phyloP scores from a whole-genome alignment of 2,329 filamentous ascomycete species.

The Scedosporium minutisporum region DNA sequence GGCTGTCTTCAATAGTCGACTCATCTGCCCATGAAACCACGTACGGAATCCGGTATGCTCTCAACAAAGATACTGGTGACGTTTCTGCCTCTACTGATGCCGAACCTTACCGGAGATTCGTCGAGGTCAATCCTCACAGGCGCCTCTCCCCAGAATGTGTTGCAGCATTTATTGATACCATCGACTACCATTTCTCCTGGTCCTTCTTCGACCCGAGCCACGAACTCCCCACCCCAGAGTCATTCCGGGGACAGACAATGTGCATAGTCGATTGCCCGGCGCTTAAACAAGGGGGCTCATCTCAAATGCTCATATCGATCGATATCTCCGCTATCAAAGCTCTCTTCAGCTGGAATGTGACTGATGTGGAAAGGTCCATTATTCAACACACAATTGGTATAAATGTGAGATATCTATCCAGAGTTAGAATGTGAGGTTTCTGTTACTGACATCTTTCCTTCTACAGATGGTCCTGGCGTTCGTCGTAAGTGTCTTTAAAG shows the following conservation, averaged over 20 bases:
- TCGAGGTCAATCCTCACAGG: not conserved
- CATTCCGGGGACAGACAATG: not conserved
- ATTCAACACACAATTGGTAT: conserved; percentile 2
- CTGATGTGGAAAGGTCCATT: not conserved
- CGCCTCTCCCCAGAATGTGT: not conserved
- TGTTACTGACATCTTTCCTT: not conserved
- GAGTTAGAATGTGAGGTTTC: not conserved
- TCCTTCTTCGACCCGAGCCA: not conserved
- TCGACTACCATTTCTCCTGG: conserved; percentile 2
- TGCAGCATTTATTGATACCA: not conserved
- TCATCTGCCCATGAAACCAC: conserved; percentile 1
- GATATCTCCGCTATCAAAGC: not conserved
- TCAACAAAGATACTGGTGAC: not conserved
- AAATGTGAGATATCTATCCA: not conserved
- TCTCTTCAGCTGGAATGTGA: conserved; percentile 1
- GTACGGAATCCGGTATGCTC: not conserved
- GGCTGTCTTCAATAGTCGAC: not conserved
- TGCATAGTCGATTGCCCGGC: conserved; percentile 4
- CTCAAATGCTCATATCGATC: conserved; percentile 1
- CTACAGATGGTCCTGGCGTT: not conserved
- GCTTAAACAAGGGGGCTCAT: not conserved
- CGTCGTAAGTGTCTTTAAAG: not conserved
- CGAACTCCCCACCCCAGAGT: not conserved
- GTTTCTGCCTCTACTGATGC: not conserved
- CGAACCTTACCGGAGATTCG: conserved; percentile 1